Percentiles rank a stretch among this genome's conserved stretches.
Evolutionary conservation across 306 rosid species (phyloP).

Genomic region (Arachis hypogaea): DNA sequence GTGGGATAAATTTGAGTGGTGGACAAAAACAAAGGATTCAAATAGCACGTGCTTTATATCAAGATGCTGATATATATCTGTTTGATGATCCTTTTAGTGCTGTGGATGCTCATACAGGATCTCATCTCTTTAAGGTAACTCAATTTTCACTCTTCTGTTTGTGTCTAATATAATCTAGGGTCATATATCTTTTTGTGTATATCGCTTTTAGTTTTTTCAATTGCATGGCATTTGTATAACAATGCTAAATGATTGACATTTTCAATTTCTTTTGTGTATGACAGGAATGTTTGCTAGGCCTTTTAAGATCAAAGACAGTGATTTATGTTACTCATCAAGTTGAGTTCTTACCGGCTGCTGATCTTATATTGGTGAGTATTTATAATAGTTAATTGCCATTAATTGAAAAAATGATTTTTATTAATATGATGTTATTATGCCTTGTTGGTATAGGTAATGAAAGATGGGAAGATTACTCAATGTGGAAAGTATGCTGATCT

Average conservation of each 20-base stretch:
- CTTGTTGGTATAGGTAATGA: conserved; percentile 62
- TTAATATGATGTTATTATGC: background rate
- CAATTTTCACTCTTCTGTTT: conserved; percentile 14
- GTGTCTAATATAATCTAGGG: background rate
- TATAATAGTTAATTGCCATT: background rate
- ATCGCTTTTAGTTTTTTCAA: conserved; percentile 14
- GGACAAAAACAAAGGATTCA: conserved; percentile 95
- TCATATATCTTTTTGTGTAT: conserved; percentile 7
- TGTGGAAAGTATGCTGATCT: conserved; percentile 58
- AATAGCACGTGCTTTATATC: conserved; percentile 84
- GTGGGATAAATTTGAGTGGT: conserved; percentile 96
- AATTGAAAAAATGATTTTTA: background rate
- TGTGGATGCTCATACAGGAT: conserved; percentile 94
- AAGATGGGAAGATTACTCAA: conserved; percentile 64
- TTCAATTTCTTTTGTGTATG: background rate
- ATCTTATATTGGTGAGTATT: conserved; percentile 64
- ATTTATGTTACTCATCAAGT: conserved; percentile 84
- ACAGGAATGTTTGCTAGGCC: conserved; percentile 72
- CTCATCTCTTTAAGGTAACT: conserved; percentile 81
- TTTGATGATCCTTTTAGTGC: conserved; percentile 97
- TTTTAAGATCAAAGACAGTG: conserved; percentile 64
- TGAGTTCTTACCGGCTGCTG: conserved; percentile 75
- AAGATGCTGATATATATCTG: conserved; percentile 84
- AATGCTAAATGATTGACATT: background rate
- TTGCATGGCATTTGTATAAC: background rate